Base-by-base conservation (phyloP, 768 basidiomycete species). In the Podaxis sp. region DNA sequence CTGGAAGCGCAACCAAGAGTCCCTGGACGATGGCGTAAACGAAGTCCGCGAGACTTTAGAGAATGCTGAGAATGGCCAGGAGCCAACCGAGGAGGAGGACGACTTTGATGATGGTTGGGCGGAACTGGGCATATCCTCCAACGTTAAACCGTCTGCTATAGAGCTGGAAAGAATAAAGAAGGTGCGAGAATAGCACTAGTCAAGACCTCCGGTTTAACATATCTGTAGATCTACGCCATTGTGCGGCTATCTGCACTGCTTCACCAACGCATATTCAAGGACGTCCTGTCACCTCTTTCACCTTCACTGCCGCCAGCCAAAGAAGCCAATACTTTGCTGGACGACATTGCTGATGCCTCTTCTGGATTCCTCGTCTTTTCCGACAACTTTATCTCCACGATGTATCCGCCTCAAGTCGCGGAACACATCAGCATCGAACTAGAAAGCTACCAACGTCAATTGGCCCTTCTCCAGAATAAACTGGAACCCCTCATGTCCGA, bases 351-450 rank as follows among this genome's bases (percentile, higher is more conserved):
- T 15, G 41, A 69, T 2, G 75, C 75, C 8, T 91, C 89, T 2
- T 75, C 81, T 33, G 68, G 72, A 6, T 77, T 90, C 22, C 77
- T 88, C 17, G 70, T 79, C 53, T 78, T 82, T 2, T 79, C 83
- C 3, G 91, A 93, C 69, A 88, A 93, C 43, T 75, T 91, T 57
- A 80, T 88, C 22, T 79, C 87, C n/a, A 74, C 85, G 2, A 74
- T 90, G 43, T 89, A 92, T 69, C 64, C 82, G 0, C 88, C 89
- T 4, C 90, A 92, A 67, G 79, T 86, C 61, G 68, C 71, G 0
- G 67, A 68, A 1, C 72, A 77, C 37, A 72, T 90, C 55, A 65
- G 67, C 9, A 66, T 71, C 11, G 79, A 83, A 57, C 65, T 85
- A 29, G 63, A 68, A 4, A 64, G 75, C 0, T 77, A 85, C 50